Conservation (phyloP, 352 stramenopile species). For the Phytopythium delawarense region DNA sequence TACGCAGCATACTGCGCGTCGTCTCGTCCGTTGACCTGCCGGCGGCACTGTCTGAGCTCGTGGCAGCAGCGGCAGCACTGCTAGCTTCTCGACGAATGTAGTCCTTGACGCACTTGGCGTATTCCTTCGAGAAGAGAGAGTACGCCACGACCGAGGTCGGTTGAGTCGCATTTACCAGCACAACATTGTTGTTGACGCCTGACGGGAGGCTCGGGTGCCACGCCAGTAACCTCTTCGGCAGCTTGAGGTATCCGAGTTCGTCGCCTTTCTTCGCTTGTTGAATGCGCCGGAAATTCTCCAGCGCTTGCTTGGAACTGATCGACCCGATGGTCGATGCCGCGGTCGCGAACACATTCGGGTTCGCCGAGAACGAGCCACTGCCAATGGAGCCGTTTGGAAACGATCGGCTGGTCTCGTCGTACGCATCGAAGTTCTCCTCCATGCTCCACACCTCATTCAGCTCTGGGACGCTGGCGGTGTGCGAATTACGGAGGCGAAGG, state of each 20-base stretch:
- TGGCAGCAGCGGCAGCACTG: constrained; percentile 4
- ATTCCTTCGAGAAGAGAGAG: constrained; percentile 79
- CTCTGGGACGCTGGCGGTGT: constrained; percentile 21
- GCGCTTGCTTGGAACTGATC: constrained; percentile 45
- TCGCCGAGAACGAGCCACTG: constrained; percentile 25
- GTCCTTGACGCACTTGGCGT: constrained; percentile 68
- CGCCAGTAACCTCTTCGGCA: constrained; percentile 74
- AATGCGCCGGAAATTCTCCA: constrained; percentile 63
- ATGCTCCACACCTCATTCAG: constrained; percentile 57
- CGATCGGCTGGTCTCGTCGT: constrained; percentile 61
- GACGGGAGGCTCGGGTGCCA: constrained; percentile 78
- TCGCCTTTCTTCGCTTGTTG: constrained; percentile 61
- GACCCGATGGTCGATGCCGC: constrained; percentile 64
- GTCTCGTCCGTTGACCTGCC: background rate
- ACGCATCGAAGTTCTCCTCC: constrained; percentile 59
- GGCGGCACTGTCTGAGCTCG: constrained; percentile 13
- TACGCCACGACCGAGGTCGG: constrained; percentile 85
- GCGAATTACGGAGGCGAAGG: constrained; percentile 20
- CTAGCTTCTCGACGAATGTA: constrained; percentile 54
- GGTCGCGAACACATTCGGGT: constrained; percentile 23
- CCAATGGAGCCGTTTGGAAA: constrained; percentile 55
- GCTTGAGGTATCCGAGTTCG: constrained; percentile 61
- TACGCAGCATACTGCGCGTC: constrained; percentile 44
- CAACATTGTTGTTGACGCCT: constrained; percentile 63
- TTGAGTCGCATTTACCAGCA: constrained; percentile 77